Conservation (phyloP, 257 asterid species). For the Nicotiana knightiana region DNA sequence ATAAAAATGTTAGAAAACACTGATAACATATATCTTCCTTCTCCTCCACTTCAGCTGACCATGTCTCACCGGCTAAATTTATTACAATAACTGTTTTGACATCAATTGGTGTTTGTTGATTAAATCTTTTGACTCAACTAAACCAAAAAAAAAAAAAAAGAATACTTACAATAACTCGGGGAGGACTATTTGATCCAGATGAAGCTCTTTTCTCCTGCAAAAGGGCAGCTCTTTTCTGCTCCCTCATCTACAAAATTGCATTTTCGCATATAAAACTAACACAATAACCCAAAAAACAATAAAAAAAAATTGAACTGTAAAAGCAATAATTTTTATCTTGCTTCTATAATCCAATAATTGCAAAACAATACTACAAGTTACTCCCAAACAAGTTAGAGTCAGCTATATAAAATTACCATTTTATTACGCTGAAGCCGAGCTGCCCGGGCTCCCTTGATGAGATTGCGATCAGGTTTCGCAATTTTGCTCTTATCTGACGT, state of each 20-base stretch:
- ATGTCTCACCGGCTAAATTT: background rate
- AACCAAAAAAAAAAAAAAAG: background rate
- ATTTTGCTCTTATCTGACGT: constrained; percentile 46
- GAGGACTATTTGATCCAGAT: constrained; percentile 70
- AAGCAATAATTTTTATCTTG: background rate
- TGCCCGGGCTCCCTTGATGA: constrained; percentile 71
- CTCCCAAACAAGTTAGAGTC: background rate
- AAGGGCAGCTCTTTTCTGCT: constrained; percentile 65
- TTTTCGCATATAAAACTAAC: background rate
- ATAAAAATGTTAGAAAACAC: background rate
- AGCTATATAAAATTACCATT: constrained; percentile 39
- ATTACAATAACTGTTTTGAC: background rate
- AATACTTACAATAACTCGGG: constrained; percentile 74
- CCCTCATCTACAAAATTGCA: constrained; percentile 52
- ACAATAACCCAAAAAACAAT: background rate
- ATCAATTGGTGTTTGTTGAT: background rate
- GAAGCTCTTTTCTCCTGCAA: constrained; percentile 78
- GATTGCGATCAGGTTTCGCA: constrained; percentile 46
- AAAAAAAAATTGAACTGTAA: no score
- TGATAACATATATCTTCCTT: background rate
- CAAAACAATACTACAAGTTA: background rate
- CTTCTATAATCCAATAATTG: background rate
- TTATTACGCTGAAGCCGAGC: constrained; percentile 76
- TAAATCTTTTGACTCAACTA: background rate
- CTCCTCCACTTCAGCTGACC: background rate